Evolutionary conservation across 1,284 basidiomycete genomes (phyloP), one percentile per base, ranked within the genome.

Genomic region (Meira nashicola): DNA sequence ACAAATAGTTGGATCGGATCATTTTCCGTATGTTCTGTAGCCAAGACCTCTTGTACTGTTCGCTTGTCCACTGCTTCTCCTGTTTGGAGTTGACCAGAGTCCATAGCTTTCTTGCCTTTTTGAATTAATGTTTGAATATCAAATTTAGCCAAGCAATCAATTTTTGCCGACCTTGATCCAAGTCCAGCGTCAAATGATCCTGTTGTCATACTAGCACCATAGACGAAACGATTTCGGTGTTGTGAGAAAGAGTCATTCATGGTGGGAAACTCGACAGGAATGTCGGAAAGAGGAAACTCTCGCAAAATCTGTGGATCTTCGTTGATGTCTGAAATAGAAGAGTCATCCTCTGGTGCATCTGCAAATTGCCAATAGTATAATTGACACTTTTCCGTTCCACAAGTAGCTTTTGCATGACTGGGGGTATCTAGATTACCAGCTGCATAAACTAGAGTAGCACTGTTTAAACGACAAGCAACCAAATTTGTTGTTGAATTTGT

Each of bases 191-290:
- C 80, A 57, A 83, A 82, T 4, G 76, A 64, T 11, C 70, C 67
- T 39, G 65, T 64, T 8, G 64, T 61, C 59, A 72, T 71, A 9
- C 65, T 66, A 0, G 71, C 70, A 17, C 72, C 72, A 59, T 82
- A 83, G 1, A 82, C 73, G 62, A 77, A 82, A 37, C 70, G 66
- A 11, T 79, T 70, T 14, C 76, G 60, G 14, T 72, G 68, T 79
- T 82, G 81, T 12, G 60, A 64, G n/a, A 71, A 65, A 14, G 66
- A 61, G 6, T 76, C 67, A 41, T 80, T 79, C 46, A 81, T 78
- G 2, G 76, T 68, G 0, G 82, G 81, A 54, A 83, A 83, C 59
- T 83, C 82, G 71, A 82, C 82, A 0, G 82, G 82, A 23, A 82
- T 81, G 15, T 78, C 68, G 1, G 78, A 74, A n/a, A 83, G 77